Conservation (phyloP, 2,329 filamentous ascomycete genomes). For the Cylindrodendrum hubeiense region DNA sequence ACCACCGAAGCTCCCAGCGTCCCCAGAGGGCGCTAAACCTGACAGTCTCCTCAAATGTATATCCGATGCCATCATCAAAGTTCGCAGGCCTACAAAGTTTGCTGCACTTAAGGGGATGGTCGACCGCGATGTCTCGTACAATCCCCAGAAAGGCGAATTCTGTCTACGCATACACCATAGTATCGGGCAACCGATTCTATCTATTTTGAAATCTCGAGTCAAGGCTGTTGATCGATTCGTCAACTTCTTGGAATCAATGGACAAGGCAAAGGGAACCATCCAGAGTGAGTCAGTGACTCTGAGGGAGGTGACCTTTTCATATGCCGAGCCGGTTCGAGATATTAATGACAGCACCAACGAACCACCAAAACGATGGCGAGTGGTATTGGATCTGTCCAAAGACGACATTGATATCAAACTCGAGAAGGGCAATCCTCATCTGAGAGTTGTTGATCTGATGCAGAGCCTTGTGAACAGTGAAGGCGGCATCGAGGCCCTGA, state of each 20-base stretch:
- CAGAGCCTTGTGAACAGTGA: conserved; percentile 68
- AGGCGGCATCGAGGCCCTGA: conserved; percentile 65
- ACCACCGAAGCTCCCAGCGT: conserved; percentile 27
- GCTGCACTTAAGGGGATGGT: conserved; percentile 65
- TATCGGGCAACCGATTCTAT: conserved; percentile 70
- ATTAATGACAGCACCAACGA: neutral
- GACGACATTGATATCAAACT: conserved; percentile 70
- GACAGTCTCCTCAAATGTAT: conserved; percentile 51
- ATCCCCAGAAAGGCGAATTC: conserved; percentile 70
- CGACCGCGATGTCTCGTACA: conserved; percentile 74
- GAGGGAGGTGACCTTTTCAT: conserved; percentile 76
- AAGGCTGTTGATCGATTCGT: conserved; percentile 78
- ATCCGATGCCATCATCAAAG: conserved; percentile 67
- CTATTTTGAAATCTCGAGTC: conserved; percentile 70
- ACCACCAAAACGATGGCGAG: conserved; percentile 58
- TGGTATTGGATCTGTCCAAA: conserved; percentile 68
- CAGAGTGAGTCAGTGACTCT: conserved; percentile 71
- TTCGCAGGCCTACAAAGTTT: conserved; percentile 67
- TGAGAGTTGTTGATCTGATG: conserved; percentile 71
- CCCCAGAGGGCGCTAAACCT: conserved; percentile 17
- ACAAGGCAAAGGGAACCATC: conserved; percentile 66
- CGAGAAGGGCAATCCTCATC: conserved; percentile 74
- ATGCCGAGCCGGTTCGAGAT: conserved; percentile 55
- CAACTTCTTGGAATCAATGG: conserved; percentile 75
- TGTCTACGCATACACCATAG: conserved; percentile 69